A percentile compares a stretch with the other conserved stretches of the same genome.
Evolutionary conservation across 2,329 filamentous ascomycete species (phyloP).

Genomic region (Acrodontium crateriforme): DNA sequence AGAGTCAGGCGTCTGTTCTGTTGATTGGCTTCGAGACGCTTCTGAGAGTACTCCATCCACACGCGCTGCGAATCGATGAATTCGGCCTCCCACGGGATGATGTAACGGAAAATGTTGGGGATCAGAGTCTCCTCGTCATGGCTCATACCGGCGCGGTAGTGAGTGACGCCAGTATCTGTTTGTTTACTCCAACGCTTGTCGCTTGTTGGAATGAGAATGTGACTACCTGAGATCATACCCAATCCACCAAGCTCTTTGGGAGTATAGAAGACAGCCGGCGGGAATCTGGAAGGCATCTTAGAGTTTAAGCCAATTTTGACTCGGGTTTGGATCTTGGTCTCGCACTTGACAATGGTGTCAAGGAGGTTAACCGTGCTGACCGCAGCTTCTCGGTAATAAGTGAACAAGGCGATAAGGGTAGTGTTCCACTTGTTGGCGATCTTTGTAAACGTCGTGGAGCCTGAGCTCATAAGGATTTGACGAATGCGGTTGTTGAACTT

Average conservation of each 20-base stretch:
- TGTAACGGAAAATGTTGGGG: slow-evolving; percentile 98
- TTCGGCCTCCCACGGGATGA: slow-evolving; percentile 97
- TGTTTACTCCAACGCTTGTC: slow-evolving; percentile 98
- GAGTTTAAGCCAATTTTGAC: slow-evolving; percentile 98
- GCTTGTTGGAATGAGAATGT: slow-evolving; percentile 92
- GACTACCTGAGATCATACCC: slow-evolving; percentile 97
- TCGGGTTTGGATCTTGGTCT: slow-evolving; percentile 97
- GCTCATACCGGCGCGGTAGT: slow-evolving; percentile 95
- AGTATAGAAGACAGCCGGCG: slow-evolving; percentile 95
- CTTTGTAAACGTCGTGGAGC: slow-evolving; percentile 98
- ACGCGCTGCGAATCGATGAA: slow-evolving; percentile 98
- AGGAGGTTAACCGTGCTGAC: slow-evolving; percentile 88
- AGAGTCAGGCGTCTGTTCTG: slow-evolving; percentile 90
- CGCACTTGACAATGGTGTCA: slow-evolving; percentile 97
- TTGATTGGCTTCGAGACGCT: slow-evolving; percentile 89
- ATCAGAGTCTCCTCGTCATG: slow-evolving; percentile 96
- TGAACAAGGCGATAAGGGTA: slow-evolving; percentile 89
- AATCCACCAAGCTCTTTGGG: slow-evolving; percentile 94
- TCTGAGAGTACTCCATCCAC: slow-evolving; percentile 98
- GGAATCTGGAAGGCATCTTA: slow-evolving; percentile 98
- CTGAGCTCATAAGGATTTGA: slow-evolving; percentile 97
- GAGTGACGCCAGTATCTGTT: slow-evolving; percentile 91
- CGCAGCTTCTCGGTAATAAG: slow-evolving; percentile 94
- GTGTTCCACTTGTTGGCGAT: slow-evolving; percentile 99
- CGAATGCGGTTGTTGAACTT: slow-evolving; percentile 99